Evolutionary conservation across 306 rosid species (phyloP).

Genomic region (Acacia confusa): DNA sequence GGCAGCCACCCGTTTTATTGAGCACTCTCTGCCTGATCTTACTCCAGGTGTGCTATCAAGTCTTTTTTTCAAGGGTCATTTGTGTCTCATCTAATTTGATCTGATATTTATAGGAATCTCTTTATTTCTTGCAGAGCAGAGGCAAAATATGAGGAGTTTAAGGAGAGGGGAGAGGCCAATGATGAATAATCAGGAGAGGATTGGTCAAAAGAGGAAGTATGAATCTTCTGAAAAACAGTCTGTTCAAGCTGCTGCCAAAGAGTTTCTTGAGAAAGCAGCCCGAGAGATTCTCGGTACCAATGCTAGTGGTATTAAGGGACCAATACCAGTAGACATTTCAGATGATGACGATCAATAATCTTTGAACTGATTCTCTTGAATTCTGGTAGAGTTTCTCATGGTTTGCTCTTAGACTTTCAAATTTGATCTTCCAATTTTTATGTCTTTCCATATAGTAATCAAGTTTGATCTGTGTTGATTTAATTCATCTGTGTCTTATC

Average conservation of each 20-base stretch:
- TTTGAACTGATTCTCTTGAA: conserved; percentile 38
- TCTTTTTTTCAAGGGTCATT: conserved; percentile 5
- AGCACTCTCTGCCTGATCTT: conserved; percentile 87
- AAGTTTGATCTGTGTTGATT: background rate
- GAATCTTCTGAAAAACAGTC: conserved; percentile 66
- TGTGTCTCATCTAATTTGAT: conserved; percentile 16
- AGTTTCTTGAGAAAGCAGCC: conserved; percentile 89
- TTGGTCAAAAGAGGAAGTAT: conserved; percentile 75
- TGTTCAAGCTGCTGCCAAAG: conserved; percentile 74
- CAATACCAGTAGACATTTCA: conserved; percentile 47
- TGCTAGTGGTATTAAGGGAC: conserved; percentile 66
- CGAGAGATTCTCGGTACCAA: conserved; percentile 74
- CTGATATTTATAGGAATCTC: conserved; percentile 21
- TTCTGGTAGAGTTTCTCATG: conserved; percentile 38
- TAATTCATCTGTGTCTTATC: background rate
- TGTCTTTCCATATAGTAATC: conserved; percentile 9
- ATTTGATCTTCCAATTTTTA: conserved; percentile 4
- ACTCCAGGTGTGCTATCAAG: conserved; percentile 59
- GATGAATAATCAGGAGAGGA: conserved; percentile 48
- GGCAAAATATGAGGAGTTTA: conserved; percentile 61
- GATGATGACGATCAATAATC: conserved; percentile 33
- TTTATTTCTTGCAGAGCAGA: conserved; percentile 57
- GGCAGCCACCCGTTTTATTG: conserved; percentile 94
- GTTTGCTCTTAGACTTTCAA: conserved; percentile 13
- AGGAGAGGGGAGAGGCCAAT: conserved; percentile 67